A percentile compares a stretch with the other conserved stretches of the same genome.
Conservation (phyloP, 441 rosid genomes). For the Erysimum cheiri region DNA sequence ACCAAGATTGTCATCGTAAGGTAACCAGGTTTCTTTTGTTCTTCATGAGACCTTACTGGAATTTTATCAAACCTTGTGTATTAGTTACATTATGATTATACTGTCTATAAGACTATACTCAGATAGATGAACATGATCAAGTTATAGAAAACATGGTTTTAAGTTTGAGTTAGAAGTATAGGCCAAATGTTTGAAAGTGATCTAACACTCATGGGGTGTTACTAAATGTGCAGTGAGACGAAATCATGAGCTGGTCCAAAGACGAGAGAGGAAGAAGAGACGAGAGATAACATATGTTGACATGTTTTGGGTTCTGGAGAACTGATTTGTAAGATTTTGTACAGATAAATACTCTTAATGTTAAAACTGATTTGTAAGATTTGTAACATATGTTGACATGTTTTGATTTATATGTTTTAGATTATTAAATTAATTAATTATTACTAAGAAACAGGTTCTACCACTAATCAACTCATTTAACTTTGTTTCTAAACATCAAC, state of each 20-base stretch:
- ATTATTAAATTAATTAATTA: too few species aligned
- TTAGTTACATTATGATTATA: background rate
- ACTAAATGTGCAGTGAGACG: constrained; percentile 36
- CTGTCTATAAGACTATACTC: background rate
- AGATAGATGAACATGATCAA: background rate
- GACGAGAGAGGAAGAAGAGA: background rate
- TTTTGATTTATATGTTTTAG: too few species aligned
- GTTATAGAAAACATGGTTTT: background rate
- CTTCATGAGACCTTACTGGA: background rate
- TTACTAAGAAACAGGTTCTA: too few species aligned
- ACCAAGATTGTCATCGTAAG: constrained; percentile 64
- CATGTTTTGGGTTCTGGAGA: constrained; percentile 7
- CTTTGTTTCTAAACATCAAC: too few species aligned
- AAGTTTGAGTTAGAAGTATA: background rate
- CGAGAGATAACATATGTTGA: constrained; percentile 11
- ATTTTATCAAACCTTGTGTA: background rate
- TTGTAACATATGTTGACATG: too few species aligned
- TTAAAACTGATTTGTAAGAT: too few species aligned
- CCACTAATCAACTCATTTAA: too few species aligned
- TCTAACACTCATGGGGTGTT: background rate
- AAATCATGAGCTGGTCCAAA: constrained; percentile 7
- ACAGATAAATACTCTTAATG: too few species aligned
- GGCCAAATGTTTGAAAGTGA: too few species aligned
- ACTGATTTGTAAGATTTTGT: constrained; percentile 32
- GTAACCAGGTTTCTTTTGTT: constrained; percentile 44